A percentile compares a stretch with the other conserved stretches of the same genome.
Evolutionary conservation across 805 yeast genomes (phyloP).

Genomic region (Pichia deserticola): DNA sequence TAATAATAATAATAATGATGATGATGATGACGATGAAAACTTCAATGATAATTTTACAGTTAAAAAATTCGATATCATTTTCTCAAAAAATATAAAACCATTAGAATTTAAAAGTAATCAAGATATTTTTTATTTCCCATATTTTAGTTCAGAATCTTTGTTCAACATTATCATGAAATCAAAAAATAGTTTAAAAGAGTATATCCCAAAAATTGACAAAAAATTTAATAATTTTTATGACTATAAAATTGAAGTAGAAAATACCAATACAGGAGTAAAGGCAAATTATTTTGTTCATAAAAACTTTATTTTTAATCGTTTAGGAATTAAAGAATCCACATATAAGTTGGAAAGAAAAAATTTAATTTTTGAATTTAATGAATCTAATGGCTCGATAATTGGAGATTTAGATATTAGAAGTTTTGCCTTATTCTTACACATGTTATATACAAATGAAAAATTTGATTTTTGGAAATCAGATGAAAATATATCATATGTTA

Average conservation of each 20-base stretch:
- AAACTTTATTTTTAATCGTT: conserved; percentile 8
- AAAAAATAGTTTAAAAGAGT: background rate
- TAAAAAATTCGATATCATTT: background rate
- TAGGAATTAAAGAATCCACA: background rate
- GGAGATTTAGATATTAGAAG: conserved; percentile 22
- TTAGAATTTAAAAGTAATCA: background rate
- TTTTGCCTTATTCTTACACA: conserved; percentile 37
- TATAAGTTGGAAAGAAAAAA: conserved; percentile 11
- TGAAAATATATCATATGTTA: background rate
- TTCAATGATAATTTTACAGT: background rate
- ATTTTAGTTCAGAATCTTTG: background rate
- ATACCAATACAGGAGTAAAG: background rate
- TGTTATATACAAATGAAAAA: conserved; percentile 41
- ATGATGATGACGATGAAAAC: background rate
- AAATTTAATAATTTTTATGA: conserved; percentile 12
- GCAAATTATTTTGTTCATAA: conserved; percentile 11
- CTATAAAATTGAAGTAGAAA: conserved; percentile 4
- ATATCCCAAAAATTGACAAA: background rate
- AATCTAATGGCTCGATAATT: conserved; percentile 6
- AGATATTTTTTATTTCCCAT: background rate
- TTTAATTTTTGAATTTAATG: conserved; percentile 6
- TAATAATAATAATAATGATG: background rate
- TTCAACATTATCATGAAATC: background rate
- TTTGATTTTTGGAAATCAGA: conserved; percentile 39
- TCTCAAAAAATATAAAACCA: background rate